Conservation (phyloP, 331 rosid genomes). For the Malus hybrid region DNA sequence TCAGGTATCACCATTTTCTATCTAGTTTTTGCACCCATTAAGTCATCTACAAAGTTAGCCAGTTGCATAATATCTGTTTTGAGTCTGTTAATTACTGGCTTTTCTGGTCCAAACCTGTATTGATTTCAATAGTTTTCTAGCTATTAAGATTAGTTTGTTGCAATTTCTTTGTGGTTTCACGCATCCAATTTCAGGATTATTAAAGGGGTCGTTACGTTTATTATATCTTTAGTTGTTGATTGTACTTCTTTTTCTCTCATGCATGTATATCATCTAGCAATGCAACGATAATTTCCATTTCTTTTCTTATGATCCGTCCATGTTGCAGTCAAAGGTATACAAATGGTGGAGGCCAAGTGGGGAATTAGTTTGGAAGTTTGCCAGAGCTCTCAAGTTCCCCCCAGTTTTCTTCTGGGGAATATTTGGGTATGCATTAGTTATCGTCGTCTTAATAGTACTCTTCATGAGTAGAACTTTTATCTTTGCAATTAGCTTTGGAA, state of each 20-base stretch:
- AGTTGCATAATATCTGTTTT: not conserved
- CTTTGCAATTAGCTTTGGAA: not conserved
- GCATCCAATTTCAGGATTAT: not conserved
- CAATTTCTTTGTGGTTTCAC: constrained; percentile 2
- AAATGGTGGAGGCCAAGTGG: constrained; percentile 93
- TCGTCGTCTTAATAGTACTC: not conserved
- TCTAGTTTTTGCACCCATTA: not conserved
- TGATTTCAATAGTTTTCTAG: not conserved
- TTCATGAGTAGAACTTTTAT: not conserved
- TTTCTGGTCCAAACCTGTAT: not conserved
- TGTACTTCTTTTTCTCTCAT: constrained; percentile 4
- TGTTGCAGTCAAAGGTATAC: constrained; percentile 58
- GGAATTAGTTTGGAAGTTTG: constrained; percentile 44
- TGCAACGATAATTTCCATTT: not conserved
- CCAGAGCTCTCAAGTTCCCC: constrained; percentile 72
- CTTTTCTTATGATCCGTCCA: not conserved
- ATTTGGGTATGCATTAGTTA: constrained; percentile 54
- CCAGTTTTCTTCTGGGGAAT: constrained; percentile 84
- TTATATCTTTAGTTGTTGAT: not conserved
- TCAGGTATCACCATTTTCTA: constrained; percentile 42
- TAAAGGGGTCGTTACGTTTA: not conserved
- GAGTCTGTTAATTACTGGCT: not conserved
- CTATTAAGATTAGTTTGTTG: not conserved
- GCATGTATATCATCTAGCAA: not conserved
- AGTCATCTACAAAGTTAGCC: not conserved